These are phyloP conservation scores for Plectosphaerella cucumerina DNA, from an alignment of 2,329 filamentous ascomycete species.

Conservation along the genomic window DNA sequence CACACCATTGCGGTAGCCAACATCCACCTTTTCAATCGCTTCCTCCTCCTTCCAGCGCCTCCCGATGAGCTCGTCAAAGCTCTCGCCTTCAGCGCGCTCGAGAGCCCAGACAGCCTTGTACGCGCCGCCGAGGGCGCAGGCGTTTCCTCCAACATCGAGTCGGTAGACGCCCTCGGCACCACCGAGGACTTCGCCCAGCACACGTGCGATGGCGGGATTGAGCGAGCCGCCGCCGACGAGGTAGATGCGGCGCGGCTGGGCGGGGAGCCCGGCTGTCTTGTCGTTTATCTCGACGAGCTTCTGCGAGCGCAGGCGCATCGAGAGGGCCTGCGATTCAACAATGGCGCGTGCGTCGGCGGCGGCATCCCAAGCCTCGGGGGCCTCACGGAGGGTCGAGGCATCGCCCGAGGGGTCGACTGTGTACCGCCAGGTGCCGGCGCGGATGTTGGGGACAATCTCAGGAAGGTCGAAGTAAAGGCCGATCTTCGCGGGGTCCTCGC, in stretches of 20 bases:
- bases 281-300: slow-evolving; percentile 58
- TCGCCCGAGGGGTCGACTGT: slow-evolving; percentile 51
- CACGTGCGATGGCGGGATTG: slow-evolving; percentile 82
- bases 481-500: slow-evolving; percentile 64
- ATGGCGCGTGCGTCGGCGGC: slow-evolving; percentile 78
- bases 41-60: slow-evolving; percentile 80
- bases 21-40: slow-evolving; percentile 76
- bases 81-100: slow-evolving; percentile 60
- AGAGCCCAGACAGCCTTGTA: slow-evolving; percentile 96
- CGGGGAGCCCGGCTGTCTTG: slow-evolving; percentile 48
- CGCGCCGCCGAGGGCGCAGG: slow-evolving; percentile 87
- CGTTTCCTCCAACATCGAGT: slow-evolving; percentile 91
- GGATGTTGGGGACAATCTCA: slow-evolving; percentile 92
- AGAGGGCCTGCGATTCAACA: slow-evolving; percentile 91
- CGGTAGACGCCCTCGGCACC: slow-evolving; percentile 87
- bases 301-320: slow-evolving; percentile 79
- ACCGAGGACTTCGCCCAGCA: slow-evolving; percentile 84
- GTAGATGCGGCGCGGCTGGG: slow-evolving; percentile 86
- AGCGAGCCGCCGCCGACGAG: slow-evolving; percentile 89
- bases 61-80: slow-evolving; percentile 84
- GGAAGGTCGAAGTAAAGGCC: slow-evolving; percentile 94
- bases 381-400: slow-evolving; percentile 37
- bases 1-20: slow-evolving; percentile 70
- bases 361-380: slow-evolving; percentile 40
- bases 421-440: slow-evolving; percentile 83